A percentile compares a stretch with the other conserved stretches of the same genome.
These are phyloP conservation scores for Rostrohypoxylon terebratum DNA, from an alignment of 495 filamentous ascomycete genomes.

Conservation along the genomic window DNA sequence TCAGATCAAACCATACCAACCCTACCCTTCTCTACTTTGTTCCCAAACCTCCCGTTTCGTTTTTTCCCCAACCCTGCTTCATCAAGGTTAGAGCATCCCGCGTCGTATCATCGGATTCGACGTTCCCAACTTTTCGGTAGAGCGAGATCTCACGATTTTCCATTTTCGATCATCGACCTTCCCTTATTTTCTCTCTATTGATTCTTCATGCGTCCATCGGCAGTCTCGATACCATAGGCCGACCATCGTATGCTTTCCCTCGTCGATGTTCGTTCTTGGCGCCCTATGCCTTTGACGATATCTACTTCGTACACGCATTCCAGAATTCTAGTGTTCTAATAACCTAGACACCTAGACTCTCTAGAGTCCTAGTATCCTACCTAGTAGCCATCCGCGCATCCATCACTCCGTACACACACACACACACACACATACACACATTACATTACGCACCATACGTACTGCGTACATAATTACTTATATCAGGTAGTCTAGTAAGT, in stretches of 20 bases:
- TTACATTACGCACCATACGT: constrained; percentile 6
- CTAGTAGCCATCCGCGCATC: background rate
- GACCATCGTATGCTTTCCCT: constrained; percentile 41
- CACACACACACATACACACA: background rate
- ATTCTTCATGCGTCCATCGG: constrained; percentile 7
- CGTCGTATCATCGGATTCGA: constrained; percentile 23
- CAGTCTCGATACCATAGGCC: constrained; percentile 42
- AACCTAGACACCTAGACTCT: too few relatives aligned
- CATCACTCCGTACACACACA: constrained; percentile 10
- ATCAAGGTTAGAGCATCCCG: constrained; percentile 40
- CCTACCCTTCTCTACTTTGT: background rate
- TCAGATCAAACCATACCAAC: background rate
- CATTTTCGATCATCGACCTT: background rate
- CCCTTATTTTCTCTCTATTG: background rate
- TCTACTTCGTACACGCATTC: background rate
- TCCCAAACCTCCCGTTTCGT: constrained; percentile 21
- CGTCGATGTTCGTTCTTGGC: constrained; percentile 15
- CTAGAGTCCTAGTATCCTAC: background rate
- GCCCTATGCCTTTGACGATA: constrained; percentile 27
- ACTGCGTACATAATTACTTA: constrained; percentile 8
- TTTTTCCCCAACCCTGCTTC: constrained; percentile 39
- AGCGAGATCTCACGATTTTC: background rate
- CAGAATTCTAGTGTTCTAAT: too few relatives aligned
- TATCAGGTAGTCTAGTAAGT: constrained; percentile 25
- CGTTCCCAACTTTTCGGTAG: background rate